A percentile compares a stretch with the other conserved stretches of the same genome.
Conservation (phyloP, 1,284 basidiomycete genomes). For the Moesziomyces sp. region DNA sequence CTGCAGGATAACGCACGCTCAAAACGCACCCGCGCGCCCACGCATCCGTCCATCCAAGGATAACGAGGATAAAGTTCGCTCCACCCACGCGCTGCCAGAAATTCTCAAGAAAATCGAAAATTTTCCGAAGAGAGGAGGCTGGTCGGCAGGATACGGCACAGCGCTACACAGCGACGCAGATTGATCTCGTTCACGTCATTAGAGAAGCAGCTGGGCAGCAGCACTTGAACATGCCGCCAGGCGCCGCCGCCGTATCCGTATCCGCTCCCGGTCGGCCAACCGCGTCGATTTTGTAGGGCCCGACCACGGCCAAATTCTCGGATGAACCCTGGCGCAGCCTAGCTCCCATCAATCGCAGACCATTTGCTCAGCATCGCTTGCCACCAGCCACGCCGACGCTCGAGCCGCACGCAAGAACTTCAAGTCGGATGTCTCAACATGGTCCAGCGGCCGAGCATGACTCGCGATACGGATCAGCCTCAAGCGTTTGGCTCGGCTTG, state of each 20-base stretch:
- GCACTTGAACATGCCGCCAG: too few relatives aligned
- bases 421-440: too few relatives aligned
- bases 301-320: slow-evolving; percentile 28
- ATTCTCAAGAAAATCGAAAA: background rate
- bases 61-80: background rate
- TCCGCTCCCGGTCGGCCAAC: background rate
- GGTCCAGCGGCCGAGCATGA: background rate
- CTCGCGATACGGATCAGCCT: background rate
- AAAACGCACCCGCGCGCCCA: too few relatives aligned
- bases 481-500: background rate
- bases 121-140: background rate
- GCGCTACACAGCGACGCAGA: background rate
- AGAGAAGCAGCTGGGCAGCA: background rate
- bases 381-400: too few relatives aligned
- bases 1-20: background rate
- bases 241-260: too few relatives aligned
- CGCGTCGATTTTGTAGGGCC: slow-evolving; percentile 5
- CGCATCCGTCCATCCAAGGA: background rate
- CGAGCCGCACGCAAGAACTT: too few relatives aligned
- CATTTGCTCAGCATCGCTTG: too few relatives aligned
- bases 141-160: background rate
- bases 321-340: slow-evolving; percentile 12
- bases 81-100: background rate
- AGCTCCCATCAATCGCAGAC: too few relatives aligned
- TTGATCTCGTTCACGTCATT: too few relatives aligned